A percentile compares a stretch with the other conserved stretches of the same genome.
These are phyloP conservation scores for Boletus subcaerulescens DNA, from an alignment of 768 basidiomycete genomes.

Conservation along the genomic window DNA sequence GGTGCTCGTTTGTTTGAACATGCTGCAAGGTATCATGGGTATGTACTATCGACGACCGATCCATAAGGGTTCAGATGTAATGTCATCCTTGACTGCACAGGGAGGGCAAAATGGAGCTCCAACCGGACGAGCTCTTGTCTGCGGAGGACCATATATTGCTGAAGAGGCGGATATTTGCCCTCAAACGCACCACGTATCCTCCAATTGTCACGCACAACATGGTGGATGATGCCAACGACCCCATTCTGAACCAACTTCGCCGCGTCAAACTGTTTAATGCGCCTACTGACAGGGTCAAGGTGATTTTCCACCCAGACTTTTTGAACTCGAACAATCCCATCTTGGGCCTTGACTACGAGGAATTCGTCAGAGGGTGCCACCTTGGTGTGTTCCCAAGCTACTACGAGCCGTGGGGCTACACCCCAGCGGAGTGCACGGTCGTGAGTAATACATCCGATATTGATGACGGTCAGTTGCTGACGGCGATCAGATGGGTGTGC, in stretches of 20 bases:
- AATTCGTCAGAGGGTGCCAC: slow-evolving; percentile 98
- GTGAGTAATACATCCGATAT: slow-evolving; percentile 41
- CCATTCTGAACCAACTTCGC: slow-evolving; percentile 92
- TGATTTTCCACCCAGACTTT: slow-evolving; percentile 98
- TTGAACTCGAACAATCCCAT: slow-evolving; percentile 98
- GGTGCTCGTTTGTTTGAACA: slow-evolving; percentile 92
- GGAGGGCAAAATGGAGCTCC: slow-evolving; percentile 71
- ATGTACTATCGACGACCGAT: slow-evolving; percentile 24
- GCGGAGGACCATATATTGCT: slow-evolving; percentile 91
- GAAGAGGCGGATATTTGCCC: slow-evolving; percentile 94
- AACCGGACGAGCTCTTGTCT: slow-evolving; percentile 75
- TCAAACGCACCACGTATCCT: slow-evolving; percentile 92
- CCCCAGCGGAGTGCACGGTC: slow-evolving; percentile 98
- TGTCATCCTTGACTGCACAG: slow-evolving; percentile 30
- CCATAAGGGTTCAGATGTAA: neutral
- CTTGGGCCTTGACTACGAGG: slow-evolving; percentile 95
- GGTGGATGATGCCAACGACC: slow-evolving; percentile 89
- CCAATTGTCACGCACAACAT: slow-evolving; percentile 99
- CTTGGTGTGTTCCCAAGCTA: slow-evolving; percentile 98
- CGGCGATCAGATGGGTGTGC: slow-evolving; percentile 84
- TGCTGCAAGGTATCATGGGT: slow-evolving; percentile 91
- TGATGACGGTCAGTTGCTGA: slow-evolving; percentile 7
- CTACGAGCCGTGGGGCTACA: slow-evolving; percentile 96
- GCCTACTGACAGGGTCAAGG: slow-evolving; percentile 87
- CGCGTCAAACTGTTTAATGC: slow-evolving; percentile 92